phyloP scores from a whole-genome alignment of 345 rosid species.

The Orychophragmus violaceus region DNA sequence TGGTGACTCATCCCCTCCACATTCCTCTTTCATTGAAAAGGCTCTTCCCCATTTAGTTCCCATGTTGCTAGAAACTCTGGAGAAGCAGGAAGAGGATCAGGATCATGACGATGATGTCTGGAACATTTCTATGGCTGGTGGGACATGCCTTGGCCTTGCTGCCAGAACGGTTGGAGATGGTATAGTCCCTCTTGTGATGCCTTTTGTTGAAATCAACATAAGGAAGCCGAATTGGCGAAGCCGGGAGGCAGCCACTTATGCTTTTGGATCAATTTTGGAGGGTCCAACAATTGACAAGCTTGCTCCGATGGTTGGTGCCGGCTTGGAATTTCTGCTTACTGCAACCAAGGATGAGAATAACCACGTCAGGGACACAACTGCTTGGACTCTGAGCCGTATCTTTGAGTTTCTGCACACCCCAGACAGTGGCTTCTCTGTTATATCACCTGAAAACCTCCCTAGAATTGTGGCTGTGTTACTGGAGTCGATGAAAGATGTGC shows the following conservation, averaged over 20 bases:
- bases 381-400: slow-evolving; percentile 88
- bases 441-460: slow-evolving; percentile 62
- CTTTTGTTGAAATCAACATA: slow-evolving; percentile 79
- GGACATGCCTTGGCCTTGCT: slow-evolving; percentile 93
- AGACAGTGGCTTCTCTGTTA: slow-evolving; percentile 58
- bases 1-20: slow-evolving; percentile 58
- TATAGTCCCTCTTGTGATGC: slow-evolving; percentile 86
- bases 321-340: slow-evolving; percentile 69
- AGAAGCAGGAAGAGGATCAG: slow-evolving; percentile 94
- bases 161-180: slow-evolving; percentile 91
- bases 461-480: slow-evolving; percentile 53
- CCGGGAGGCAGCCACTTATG: slow-evolving; percentile 93
- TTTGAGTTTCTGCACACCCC: slow-evolving; percentile 88
- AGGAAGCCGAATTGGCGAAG: slow-evolving; percentile 66
- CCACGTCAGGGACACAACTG: slow-evolving; percentile 93
- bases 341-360: slow-evolving; percentile 81
- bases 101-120: slow-evolving; percentile 83
- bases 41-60: slow-evolving; percentile 73
- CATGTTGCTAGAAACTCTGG: slow-evolving; percentile 71
- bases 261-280: slow-evolving; percentile 91
- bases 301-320: slow-evolving; percentile 71
- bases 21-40: slow-evolving; percentile 72
- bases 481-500: slow-evolving; percentile 72
- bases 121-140: slow-evolving; percentile 98
- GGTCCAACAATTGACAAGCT: slow-evolving; percentile 76